phyloP scores from a whole-genome alignment of 2,329 filamentous ascomycete species.

The Curvularia eragrostidis region DNA sequence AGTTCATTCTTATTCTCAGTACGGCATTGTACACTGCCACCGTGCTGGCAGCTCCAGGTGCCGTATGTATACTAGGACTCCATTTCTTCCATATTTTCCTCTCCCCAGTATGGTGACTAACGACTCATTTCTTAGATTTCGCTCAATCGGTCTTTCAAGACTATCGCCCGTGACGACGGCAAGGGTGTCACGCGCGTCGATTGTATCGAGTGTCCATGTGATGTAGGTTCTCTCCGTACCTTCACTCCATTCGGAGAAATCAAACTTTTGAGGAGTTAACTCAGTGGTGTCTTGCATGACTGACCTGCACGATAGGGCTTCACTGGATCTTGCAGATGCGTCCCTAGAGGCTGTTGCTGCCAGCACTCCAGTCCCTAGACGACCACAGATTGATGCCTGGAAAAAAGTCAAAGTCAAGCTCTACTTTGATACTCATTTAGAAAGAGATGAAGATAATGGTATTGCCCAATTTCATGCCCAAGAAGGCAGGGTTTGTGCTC shows the following conservation, averaged over 20 bases:
- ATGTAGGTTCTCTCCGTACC: constrained; percentile 1
- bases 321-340: neutral
- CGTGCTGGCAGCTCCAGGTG: constrained; percentile 12
- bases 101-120: neutral
- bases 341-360: neutral
- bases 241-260: neutral
- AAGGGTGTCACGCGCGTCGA: constrained; percentile 6
- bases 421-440: neutral
- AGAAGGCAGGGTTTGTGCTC: neutral
- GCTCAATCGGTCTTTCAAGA: constrained; percentile 13
- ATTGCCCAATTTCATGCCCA: neutral
- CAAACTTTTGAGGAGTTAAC: no score
- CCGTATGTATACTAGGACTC: neutral
- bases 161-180: constrained; percentile 2
- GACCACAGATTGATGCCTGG: neutral
- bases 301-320: neutral
- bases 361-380: neutral
- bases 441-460: neutral
- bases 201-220: constrained; percentile 13
- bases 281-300: neutral
- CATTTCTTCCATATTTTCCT: neutral
- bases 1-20: constrained; percentile 11
- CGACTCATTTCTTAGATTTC: neutral
- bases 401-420: neutral
- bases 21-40: constrained; percentile 6